Conservation (phyloP, 177 flowering plant genomes). For the Vitis hybrid region DNA sequence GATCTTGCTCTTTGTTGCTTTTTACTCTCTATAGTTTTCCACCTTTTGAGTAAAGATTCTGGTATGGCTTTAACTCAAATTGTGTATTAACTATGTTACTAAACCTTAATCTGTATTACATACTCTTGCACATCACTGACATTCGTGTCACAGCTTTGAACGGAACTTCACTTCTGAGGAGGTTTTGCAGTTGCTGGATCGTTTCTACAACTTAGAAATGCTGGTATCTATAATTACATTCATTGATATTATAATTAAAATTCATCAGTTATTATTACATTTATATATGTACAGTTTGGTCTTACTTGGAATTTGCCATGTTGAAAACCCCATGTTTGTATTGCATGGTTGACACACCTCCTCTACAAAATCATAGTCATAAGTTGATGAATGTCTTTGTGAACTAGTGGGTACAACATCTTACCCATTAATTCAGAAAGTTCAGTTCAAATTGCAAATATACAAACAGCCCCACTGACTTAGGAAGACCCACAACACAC, state of each 20-base stretch:
- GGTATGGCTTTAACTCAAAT: background rate
- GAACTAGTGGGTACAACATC: too few relatives aligned
- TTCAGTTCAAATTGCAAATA: too few relatives aligned
- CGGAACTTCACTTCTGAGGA: slow-evolving; percentile 82
- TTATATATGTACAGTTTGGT: background rate
- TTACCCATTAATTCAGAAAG: too few relatives aligned
- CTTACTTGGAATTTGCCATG: background rate
- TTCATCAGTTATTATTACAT: background rate
- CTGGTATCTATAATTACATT: slow-evolving; percentile 50
- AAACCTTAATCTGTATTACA: background rate
- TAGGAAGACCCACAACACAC: too few relatives aligned
- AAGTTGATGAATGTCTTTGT: too few relatives aligned
- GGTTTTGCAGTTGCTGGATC: slow-evolving; percentile 87
- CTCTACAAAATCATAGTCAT: too few relatives aligned
- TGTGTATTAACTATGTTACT: too few relatives aligned
- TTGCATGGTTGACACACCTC: too few relatives aligned
- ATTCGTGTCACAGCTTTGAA: slow-evolving; percentile 53
- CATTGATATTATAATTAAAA: background rate
- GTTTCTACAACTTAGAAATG: slow-evolving; percentile 91
- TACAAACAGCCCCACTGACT: too few relatives aligned
- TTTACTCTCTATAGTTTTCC: background rate
- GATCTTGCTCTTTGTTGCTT: slow-evolving; percentile 9
- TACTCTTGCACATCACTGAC: slow-evolving; percentile 2
- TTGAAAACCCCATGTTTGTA: too few relatives aligned
- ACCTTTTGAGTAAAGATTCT: background rate